phyloP scores from a whole-genome alignment of 176 grass and related monocot genomes.

The Panicum miliaceum region DNA sequence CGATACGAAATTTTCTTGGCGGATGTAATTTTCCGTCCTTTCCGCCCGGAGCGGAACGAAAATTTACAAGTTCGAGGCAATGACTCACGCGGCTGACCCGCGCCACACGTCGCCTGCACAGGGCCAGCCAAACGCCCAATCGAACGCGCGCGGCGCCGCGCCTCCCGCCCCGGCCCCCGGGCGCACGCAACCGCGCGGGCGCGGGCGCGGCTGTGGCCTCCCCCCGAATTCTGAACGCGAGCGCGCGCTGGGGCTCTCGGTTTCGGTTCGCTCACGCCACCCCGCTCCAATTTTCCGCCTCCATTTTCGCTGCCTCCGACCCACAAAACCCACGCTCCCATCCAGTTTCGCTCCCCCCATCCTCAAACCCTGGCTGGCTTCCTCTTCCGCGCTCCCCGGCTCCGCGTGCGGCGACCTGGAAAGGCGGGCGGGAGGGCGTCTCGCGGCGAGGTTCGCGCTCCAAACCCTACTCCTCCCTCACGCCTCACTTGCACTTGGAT shows the following conservation, averaged over 20 bases:
- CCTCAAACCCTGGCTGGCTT: background rate
- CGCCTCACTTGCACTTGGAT: background rate
- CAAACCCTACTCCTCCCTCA: constrained; percentile 18
- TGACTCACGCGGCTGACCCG: background rate
- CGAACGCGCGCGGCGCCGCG: background rate
- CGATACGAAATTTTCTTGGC: too few species aligned
- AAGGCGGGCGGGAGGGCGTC: background rate
- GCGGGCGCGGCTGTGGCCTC: background rate
- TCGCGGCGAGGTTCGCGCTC: constrained; percentile 40
- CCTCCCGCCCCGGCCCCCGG: background rate
- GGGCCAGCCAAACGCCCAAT: background rate
- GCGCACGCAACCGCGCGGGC: constrained; percentile 14
- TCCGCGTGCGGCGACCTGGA: background rate
- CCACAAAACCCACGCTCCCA: background rate
- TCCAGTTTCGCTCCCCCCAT: background rate
- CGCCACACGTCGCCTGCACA: background rate
- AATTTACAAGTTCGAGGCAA: background rate
- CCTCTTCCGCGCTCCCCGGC: background rate
- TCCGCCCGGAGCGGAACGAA: too few species aligned
- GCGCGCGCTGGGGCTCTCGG: constrained; percentile 33
- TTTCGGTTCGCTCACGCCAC: background rate
- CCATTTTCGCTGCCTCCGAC: constrained; percentile 33
- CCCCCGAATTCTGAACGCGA: constrained; percentile 45
- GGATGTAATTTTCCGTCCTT: too few species aligned
- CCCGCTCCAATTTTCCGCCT: background rate